Conservation (phyloP, 306 rosid species). For the Luffa acutangula region DNA sequence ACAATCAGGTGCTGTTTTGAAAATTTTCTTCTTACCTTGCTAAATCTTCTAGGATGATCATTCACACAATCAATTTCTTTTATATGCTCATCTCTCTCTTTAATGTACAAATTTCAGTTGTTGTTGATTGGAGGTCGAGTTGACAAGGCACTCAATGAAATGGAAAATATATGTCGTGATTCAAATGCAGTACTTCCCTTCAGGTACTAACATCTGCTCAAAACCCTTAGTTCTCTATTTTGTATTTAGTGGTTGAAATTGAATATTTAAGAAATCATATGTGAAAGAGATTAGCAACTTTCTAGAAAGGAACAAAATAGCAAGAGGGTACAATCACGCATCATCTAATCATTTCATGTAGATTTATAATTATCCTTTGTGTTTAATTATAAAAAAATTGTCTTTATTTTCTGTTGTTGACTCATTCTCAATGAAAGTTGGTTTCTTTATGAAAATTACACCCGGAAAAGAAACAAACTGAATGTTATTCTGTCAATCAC, state of each 20-base stretch:
- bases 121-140: conserved; percentile 66
- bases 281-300: not conserved
- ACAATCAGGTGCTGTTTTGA: not conserved
- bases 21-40: not conserved
- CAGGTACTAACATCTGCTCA: conserved; percentile 30
- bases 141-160: conserved; percentile 38
- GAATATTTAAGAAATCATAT: conserved; percentile 1
- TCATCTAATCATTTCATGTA: not conserved
- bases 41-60: not conserved
- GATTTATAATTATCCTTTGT: not conserved
- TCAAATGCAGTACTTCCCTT: conserved; percentile 32
- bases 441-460: not conserved
- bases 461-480: not conserved
- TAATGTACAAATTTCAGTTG: conserved; percentile 26
- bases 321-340: not conserved
- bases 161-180: conserved; percentile 37
- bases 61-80: not conserved
- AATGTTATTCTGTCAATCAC: not conserved
- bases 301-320: not conserved
- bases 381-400: not conserved
- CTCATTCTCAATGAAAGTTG: not conserved
- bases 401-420: not conserved
- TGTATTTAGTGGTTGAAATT: conserved; percentile 2
- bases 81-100: not conserved
- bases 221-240: conserved; percentile 4